Conservation (phyloP, 2,329 filamentous ascomycete genomes). For the Tympanopsis confertula region DNA sequence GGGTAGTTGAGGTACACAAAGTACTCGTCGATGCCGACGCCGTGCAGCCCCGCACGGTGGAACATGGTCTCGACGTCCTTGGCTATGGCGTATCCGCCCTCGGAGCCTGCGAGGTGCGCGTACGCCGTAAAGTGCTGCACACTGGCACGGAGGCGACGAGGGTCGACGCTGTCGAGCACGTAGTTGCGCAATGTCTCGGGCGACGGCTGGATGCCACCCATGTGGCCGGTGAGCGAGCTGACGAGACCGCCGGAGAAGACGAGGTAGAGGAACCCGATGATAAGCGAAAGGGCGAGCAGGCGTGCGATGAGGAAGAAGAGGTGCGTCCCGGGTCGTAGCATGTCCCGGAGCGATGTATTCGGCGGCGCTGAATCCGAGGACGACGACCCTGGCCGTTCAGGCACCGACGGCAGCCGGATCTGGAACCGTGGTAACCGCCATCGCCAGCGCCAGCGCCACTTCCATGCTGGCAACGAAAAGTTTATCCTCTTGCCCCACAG, state of each 20-base stretch:
- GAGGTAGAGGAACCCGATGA: not conserved
- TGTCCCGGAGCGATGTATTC: not conserved
- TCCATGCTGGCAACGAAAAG: not conserved
- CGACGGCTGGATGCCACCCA: not conserved
- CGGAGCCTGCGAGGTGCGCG: not conserved
- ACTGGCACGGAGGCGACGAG: not conserved
- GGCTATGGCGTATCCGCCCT: not conserved
- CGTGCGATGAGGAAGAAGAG: not conserved
- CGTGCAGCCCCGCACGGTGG: not conserved
- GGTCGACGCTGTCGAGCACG: not conserved
- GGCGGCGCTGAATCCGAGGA: not conserved
- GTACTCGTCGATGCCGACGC: conserved; percentile 17
- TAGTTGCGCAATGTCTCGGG: not conserved
- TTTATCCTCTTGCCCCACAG: not conserved
- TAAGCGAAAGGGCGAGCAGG: not conserved
- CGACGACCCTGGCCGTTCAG: not conserved
- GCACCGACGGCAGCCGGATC: not conserved
- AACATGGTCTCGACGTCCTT: not conserved
- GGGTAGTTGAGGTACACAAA: conserved; percentile 60
- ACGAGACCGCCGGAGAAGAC: not conserved
- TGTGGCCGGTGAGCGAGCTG: not conserved
- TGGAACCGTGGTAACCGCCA: not conserved
- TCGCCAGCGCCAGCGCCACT: not conserved
- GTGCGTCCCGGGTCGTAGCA: not conserved
- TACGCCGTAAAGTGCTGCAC: not conserved